These are phyloP conservation scores for Cladosporium velox DNA, from an alignment of 2,329 filamentous ascomycete species.

Conservation along the genomic window DNA sequence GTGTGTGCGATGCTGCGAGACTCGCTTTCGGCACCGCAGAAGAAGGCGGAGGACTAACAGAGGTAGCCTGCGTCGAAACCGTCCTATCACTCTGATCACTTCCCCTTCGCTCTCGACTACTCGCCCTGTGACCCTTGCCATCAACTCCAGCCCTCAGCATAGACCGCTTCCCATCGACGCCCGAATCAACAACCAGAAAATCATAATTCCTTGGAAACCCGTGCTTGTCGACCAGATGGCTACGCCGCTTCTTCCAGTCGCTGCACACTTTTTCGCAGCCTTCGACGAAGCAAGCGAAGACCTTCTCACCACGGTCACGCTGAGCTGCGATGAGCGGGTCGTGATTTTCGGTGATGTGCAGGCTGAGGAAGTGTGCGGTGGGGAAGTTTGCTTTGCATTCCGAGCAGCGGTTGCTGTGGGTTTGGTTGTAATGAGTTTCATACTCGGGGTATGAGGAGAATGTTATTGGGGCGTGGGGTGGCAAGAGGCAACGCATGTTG, in stretches of 20 bases:
- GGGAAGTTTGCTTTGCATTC: slow-evolving; percentile 89
- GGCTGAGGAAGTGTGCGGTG: slow-evolving; percentile 71
- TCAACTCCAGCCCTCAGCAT: slow-evolving; percentile 64
- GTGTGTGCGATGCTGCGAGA: background rate
- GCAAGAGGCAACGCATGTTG: slow-evolving; percentile 77
- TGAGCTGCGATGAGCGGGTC: slow-evolving; percentile 74
- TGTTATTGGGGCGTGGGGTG: slow-evolving; percentile 71
- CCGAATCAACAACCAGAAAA: slow-evolving; percentile 81
- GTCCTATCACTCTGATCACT: slow-evolving; percentile 26
- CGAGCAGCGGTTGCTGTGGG: slow-evolving; percentile 80
- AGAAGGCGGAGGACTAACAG: slow-evolving; percentile 17
- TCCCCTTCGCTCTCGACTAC: slow-evolving; percentile 33
- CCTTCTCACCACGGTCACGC: slow-evolving; percentile 81
- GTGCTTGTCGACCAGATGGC: slow-evolving; percentile 94
- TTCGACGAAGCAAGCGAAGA: slow-evolving; percentile 89
- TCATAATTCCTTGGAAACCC: slow-evolving; percentile 84
- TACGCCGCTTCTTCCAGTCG: slow-evolving; percentile 77
- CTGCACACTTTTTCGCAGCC: slow-evolving; percentile 82
- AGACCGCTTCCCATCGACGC: slow-evolving; percentile 82
- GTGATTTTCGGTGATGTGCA: slow-evolving; percentile 91
- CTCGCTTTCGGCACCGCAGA: background rate
- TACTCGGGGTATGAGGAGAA: slow-evolving; percentile 80
- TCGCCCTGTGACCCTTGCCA: slow-evolving; percentile 35
- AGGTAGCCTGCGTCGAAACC: slow-evolving; percentile 28
- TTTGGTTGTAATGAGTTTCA: slow-evolving; percentile 79